These are phyloP conservation scores for Amanita pallidorosea DNA, from an alignment of 768 basidiomycete genomes.

Conservation along the genomic window DNA sequence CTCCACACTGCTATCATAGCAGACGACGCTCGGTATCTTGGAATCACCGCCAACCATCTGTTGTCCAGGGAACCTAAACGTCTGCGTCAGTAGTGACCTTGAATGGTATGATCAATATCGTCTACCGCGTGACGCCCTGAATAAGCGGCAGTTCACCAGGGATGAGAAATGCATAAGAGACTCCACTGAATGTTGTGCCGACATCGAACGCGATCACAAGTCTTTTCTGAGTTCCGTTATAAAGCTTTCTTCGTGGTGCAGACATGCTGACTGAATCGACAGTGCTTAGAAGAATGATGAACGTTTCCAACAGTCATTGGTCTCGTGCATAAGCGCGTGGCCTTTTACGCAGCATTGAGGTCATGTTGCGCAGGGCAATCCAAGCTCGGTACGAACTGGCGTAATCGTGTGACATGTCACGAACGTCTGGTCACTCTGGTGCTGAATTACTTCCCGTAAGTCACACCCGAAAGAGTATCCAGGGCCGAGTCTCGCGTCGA, in stretches of 20 bases:
- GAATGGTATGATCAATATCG: not conserved
- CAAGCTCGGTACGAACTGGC: too few species aligned
- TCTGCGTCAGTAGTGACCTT: not conserved
- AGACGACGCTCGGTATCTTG: conserved; percentile 21
- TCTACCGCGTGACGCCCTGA: conserved; percentile 12
- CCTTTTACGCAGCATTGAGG: too few species aligned
- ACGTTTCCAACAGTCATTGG: too few species aligned
- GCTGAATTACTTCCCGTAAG: too few species aligned
- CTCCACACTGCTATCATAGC: not conserved
- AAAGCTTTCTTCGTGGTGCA: not conserved
- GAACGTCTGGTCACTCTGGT: too few species aligned
- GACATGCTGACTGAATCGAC: not conserved
- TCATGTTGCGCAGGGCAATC: too few species aligned
- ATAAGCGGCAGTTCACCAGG: conserved; percentile 12
- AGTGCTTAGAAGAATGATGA: not conserved
- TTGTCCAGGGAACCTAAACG: not conserved
- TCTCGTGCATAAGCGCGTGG: too few species aligned
- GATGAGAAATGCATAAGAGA: conserved; percentile 8
- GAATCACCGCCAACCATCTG: conserved; percentile 18
- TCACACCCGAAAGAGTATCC: too few species aligned
- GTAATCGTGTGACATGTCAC: too few species aligned
- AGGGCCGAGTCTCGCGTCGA: too few species aligned
- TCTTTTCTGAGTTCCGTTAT: not conserved
- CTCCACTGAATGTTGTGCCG: not conserved
- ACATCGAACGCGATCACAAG: conserved; percentile 1